A percentile compares a stretch with the other conserved stretches of the same genome.
These are phyloP conservation scores for Gamsiella multidivaricata DNA, from an alignment of 192 early-diverging fungal genomes.

Conservation along the genomic window DNA sequence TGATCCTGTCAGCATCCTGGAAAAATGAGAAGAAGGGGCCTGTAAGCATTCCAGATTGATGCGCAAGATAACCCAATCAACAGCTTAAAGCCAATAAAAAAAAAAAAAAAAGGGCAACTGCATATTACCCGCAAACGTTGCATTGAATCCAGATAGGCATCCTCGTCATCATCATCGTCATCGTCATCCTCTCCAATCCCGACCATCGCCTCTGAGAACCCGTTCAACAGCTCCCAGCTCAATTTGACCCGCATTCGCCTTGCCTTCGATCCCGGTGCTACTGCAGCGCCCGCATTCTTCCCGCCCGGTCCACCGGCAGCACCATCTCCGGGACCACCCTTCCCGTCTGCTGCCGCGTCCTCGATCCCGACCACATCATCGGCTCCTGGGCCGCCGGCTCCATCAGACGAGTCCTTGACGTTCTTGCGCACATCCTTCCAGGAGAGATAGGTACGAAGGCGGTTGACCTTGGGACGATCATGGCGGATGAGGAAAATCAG, in stretches of 20 bases:
- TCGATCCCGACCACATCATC: constrained; percentile 66
- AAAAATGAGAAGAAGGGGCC: constrained; percentile 3
- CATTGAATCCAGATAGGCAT: constrained; percentile 91
- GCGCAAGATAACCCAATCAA: too few species aligned
- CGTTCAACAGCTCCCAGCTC: constrained; percentile 92
- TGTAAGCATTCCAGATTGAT: too few species aligned
- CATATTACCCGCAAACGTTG: constrained; percentile 72
- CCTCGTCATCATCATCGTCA: constrained; percentile 90
- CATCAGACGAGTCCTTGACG: constrained; percentile 76
- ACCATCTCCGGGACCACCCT: constrained; percentile 38
- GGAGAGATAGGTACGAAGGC: constrained; percentile 88
- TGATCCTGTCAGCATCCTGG: constrained; percentile 91
- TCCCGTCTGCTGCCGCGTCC: constrained; percentile 67
- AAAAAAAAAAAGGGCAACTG: constrained; percentile 1
- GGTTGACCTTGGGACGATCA: constrained; percentile 93
- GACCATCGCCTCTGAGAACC: constrained; percentile 79
- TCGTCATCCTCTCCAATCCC: constrained; percentile 83
- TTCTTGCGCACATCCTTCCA: constrained; percentile 98
- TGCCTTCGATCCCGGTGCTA: constrained; percentile 60
- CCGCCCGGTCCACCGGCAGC: constrained; percentile 30
- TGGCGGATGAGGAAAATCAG: constrained; percentile 97
- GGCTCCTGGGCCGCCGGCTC: constrained; percentile 62
- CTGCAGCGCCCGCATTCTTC: constrained; percentile 17
- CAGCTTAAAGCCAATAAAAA: not conserved
- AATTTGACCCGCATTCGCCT: constrained; percentile 77